phyloP scores from a whole-genome alignment of 768 basidiomycete genomes.

The Austroboletus eburneus region DNA sequence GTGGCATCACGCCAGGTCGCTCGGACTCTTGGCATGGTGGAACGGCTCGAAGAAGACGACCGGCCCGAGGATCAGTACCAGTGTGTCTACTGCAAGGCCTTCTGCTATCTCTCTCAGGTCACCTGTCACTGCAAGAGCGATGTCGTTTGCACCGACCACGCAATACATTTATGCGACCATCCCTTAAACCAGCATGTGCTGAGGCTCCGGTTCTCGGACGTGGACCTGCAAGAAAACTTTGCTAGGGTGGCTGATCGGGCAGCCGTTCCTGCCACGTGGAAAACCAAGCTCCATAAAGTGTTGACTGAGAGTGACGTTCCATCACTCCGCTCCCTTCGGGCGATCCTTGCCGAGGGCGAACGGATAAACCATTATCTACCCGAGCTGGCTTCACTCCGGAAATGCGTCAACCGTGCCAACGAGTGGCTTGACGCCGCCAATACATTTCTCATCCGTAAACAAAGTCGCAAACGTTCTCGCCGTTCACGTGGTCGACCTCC shows the following conservation, averaged over 20 bases:
- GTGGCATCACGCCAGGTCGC: conserved; percentile 60
- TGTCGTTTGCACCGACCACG: conserved; percentile 85
- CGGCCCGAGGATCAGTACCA: conserved; percentile 93
- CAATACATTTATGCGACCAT: conserved; percentile 69
- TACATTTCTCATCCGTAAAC: conserved; percentile 72
- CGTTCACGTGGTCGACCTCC: conserved; percentile 55
- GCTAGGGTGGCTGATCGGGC: conserved; percentile 68
- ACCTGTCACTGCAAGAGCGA: conserved; percentile 74
- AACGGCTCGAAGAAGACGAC: conserved; percentile 74
- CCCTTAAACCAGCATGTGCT: conserved; percentile 53
- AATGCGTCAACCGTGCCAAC: conserved; percentile 75
- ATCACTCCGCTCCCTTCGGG: conserved; percentile 69
- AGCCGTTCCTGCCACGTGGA: conserved; percentile 71
- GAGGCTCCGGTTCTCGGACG: conserved; percentile 78
- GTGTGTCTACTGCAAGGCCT: conserved; percentile 87
- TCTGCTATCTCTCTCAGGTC: conserved; percentile 93
- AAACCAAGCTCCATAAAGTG: conserved; percentile 58
- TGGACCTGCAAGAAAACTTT: conserved; percentile 66
- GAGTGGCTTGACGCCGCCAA: conserved; percentile 89
- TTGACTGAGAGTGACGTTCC: conserved; percentile 70
- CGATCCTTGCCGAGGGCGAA: conserved; percentile 85
- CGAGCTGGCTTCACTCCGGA: conserved; percentile 68
- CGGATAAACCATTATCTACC: conserved; percentile 72
- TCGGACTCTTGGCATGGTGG: conserved; percentile 55
- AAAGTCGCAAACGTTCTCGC: conserved; percentile 72